A percentile compares a stretch with the other conserved stretches of the same genome.
Evolutionary conservation across 306 rosid species (phyloP).

Genomic region (Cicer yamashitae): DNA sequence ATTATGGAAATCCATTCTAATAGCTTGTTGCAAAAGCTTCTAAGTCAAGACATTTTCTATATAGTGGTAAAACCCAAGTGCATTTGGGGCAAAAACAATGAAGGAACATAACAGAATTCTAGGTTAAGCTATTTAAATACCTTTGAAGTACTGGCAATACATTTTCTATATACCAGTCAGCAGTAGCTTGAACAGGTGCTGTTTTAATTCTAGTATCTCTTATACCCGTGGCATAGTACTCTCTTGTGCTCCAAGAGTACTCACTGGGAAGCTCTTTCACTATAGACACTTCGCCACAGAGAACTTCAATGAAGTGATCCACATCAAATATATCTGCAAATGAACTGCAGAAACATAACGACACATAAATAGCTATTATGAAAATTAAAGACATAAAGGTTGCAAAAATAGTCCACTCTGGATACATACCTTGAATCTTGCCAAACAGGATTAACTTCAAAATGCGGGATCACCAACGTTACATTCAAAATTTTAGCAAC

Average conservation of each 20-base stretch:
- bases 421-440: slow-evolving; percentile 81
- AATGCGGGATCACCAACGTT: slow-evolving; percentile 84
- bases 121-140: slow-evolving; percentile 44
- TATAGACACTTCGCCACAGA: slow-evolving; percentile 74
- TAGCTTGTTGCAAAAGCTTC: slow-evolving; percentile 32
- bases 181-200: slow-evolving; percentile 92
- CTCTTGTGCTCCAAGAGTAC: slow-evolving; percentile 90
- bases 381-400: slow-evolving; percentile 10
- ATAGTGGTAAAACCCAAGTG: slow-evolving; percentile 38
- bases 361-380: slow-evolving; percentile 17
- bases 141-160: slow-evolving; percentile 80
- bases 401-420: slow-evolving; percentile 25
- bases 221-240: slow-evolving; percentile 84
- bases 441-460: slow-evolving; percentile 97
- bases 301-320: slow-evolving; percentile 81
- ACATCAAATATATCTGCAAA: slow-evolving; percentile 93
- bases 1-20: slow-evolving; percentile 15
- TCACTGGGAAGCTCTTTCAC: slow-evolving; percentile 83
- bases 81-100: neutral
- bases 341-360: slow-evolving; percentile 63
- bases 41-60: neutral
- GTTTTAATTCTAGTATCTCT: slow-evolving; percentile 88
- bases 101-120: slow-evolving; percentile 1
- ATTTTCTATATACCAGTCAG: slow-evolving; percentile 88
- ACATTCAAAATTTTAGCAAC: slow-evolving; percentile 90